Evolutionary conservation across 345 rosid species (phyloP).

Genomic region (Hypericum perforatum): DNA sequence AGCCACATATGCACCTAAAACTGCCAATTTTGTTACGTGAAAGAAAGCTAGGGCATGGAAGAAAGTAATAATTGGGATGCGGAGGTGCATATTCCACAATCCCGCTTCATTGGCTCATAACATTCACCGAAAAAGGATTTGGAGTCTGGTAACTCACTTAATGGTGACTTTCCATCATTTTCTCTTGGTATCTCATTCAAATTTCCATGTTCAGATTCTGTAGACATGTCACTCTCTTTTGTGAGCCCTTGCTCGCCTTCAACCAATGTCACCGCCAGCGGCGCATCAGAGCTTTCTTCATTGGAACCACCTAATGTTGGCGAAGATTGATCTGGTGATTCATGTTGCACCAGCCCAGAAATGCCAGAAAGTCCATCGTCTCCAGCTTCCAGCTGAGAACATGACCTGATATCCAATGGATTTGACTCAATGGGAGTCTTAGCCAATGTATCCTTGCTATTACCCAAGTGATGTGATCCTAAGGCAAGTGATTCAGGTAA

Average conservation of each 20-base stretch:
- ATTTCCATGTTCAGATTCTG: conserved; percentile 20
- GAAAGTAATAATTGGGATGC: no score
- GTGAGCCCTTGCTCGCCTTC: conserved; percentile 21
- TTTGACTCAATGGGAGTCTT: conserved; percentile 15
- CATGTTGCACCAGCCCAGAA: conserved; percentile 12
- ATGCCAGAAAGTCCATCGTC: conserved; percentile 18
- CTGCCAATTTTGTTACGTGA: no score
- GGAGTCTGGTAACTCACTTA: background rate
- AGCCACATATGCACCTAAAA: background rate
- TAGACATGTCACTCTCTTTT: conserved; percentile 17
- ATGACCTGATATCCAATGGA: conserved; percentile 16
- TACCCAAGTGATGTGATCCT: conserved; percentile 12
- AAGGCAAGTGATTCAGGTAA: conserved; percentile 10
- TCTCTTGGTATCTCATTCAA: conserved; percentile 22
- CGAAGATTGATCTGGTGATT: conserved; percentile 19
- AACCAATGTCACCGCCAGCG: conserved; percentile 11
- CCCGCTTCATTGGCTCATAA: no score
- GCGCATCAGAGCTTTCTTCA: conserved; percentile 19
- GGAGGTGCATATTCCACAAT: no score
- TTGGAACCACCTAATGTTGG: conserved; percentile 20
- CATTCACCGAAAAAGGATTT: no score
- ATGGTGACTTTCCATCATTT: conserved; percentile 20
- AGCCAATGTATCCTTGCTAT: conserved; percentile 15
- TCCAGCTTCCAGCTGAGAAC: conserved; percentile 21
- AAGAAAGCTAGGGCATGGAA: no score